A percentile compares a stretch with the other conserved stretches of the same genome.
These are phyloP conservation scores for Colletotrichum cereale DNA, from an alignment of 2,329 filamentous ascomycete species.

Conservation along the genomic window DNA sequence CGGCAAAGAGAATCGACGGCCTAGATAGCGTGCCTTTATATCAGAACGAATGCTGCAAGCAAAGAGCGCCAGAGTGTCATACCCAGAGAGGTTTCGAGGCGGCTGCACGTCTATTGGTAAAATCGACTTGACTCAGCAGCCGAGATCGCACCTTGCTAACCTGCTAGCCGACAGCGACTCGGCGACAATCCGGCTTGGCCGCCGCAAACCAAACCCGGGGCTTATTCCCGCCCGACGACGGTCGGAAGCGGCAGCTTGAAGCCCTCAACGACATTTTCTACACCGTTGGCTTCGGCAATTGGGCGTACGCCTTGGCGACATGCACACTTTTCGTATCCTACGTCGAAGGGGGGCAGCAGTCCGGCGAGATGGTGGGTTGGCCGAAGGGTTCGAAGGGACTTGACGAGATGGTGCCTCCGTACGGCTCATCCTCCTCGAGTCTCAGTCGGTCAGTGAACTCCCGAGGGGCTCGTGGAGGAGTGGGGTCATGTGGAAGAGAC, in stretches of 20 bases:
- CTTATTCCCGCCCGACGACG: slow-evolving; percentile 29
- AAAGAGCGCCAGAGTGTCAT: not conserved
- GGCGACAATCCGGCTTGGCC: not conserved
- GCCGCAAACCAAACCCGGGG: not conserved
- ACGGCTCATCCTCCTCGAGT: not conserved
- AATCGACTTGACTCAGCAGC: slow-evolving; percentile 3
- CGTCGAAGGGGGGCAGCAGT: not conserved
- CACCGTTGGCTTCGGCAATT: not conserved
- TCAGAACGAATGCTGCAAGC: not conserved
- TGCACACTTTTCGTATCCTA: not conserved
- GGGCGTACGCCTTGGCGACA: slow-evolving; percentile 4
- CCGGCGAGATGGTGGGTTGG: slow-evolving; percentile 18
- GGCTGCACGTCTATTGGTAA: slow-evolving; percentile 16
- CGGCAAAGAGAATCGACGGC: no score
- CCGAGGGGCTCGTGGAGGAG: not conserved
- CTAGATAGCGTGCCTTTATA: not conserved
- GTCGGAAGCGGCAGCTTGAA: slow-evolving; percentile 9
- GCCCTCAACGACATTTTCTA: not conserved
- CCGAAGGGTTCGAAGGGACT: not conserved
- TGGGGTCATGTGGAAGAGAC: not conserved
- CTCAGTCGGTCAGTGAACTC: not conserved
- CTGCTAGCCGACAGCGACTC: slow-evolving; percentile 1
- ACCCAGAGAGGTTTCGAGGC: not conserved
- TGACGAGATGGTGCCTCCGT: not conserved
- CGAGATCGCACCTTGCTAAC: slow-evolving; percentile 12